Evolutionary conservation across 805 yeast genomes (phyloP).

Genomic region (Clavispora vitiphila): DNA sequence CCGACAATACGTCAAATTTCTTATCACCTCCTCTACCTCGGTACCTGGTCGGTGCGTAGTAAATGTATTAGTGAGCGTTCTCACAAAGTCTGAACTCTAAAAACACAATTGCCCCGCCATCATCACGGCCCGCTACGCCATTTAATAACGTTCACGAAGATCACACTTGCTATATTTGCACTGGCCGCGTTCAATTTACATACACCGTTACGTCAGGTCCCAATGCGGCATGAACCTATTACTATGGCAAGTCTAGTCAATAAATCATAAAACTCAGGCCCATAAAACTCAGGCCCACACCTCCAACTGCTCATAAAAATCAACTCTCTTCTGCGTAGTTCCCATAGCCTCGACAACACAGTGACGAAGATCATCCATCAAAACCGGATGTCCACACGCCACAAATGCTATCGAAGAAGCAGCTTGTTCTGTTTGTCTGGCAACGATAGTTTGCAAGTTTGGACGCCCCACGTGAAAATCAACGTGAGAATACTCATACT

Average conservation of each 20-base stretch:
- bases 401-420: constrained; percentile 37
- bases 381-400: constrained; percentile 28
- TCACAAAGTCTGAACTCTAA: too few species aligned
- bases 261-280: background rate
- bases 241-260: background rate
- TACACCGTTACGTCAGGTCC: too few species aligned
- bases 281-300: constrained; percentile 20
- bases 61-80: too few species aligned
- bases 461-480: constrained; percentile 39
- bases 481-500: constrained; percentile 14
- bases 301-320: constrained; percentile 16
- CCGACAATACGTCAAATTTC: too few species aligned
- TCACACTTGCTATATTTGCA: too few species aligned
- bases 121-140: too few species aligned
- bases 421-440: constrained; percentile 30
- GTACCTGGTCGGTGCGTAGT: too few species aligned
- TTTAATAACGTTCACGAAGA: too few species aligned
- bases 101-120: too few species aligned
- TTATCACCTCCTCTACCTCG: too few species aligned
- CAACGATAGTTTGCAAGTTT: constrained; percentile 33
- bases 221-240: too few species aligned
- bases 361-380: constrained; percentile 30
- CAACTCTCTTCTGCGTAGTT: constrained; percentile 15
- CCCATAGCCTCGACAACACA: constrained; percentile 13
- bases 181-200: too few species aligned